Conservation (phyloP, 306 rosid species). For the Myrica gale region DNA sequence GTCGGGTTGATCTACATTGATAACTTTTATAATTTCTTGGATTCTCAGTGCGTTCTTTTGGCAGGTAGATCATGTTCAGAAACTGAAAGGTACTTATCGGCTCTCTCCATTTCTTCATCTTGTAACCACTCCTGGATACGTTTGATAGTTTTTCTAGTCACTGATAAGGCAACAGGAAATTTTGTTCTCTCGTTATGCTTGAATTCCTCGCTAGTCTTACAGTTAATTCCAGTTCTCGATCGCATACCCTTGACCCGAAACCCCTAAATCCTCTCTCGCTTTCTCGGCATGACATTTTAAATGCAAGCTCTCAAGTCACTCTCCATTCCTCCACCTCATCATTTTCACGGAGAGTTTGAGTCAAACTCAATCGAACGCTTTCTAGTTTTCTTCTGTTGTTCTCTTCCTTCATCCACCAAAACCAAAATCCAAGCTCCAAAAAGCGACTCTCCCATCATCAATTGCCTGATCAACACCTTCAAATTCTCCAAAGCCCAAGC, state of each 20-base stretch:
- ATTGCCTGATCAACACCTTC: slow-evolving; percentile 36
- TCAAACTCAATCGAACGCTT: slow-evolving; percentile 4
- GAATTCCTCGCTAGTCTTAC: too few species aligned
- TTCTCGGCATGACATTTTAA: neutral
- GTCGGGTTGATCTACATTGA: too few species aligned
- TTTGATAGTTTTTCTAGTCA: too few species aligned
- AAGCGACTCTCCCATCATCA: neutral
- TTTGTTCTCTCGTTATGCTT: too few species aligned
- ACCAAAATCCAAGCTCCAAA: slow-evolving; percentile 4
- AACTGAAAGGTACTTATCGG: too few species aligned
- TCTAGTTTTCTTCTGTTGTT: slow-evolving; percentile 24
- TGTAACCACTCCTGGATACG: too few species aligned
- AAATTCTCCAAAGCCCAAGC: slow-evolving; percentile 33
- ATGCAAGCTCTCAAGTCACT: slow-evolving; percentile 31
- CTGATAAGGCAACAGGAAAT: too few species aligned
- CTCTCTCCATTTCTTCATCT: too few species aligned
- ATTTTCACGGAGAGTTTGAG: neutral
- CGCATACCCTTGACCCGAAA: neutral
- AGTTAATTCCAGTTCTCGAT: neutral
- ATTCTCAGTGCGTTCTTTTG: too few species aligned
- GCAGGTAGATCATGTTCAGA: too few species aligned
- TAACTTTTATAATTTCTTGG: too few species aligned
- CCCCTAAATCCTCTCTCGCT: neutral
- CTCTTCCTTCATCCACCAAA: slow-evolving; percentile 26
- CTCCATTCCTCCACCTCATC: slow-evolving; percentile 8